A percentile compares a stretch with the other conserved stretches of the same genome.
Evolutionary conservation across 108 stramenopile species (phyloP).

Genomic region (Craspedostauros australis): DNA sequence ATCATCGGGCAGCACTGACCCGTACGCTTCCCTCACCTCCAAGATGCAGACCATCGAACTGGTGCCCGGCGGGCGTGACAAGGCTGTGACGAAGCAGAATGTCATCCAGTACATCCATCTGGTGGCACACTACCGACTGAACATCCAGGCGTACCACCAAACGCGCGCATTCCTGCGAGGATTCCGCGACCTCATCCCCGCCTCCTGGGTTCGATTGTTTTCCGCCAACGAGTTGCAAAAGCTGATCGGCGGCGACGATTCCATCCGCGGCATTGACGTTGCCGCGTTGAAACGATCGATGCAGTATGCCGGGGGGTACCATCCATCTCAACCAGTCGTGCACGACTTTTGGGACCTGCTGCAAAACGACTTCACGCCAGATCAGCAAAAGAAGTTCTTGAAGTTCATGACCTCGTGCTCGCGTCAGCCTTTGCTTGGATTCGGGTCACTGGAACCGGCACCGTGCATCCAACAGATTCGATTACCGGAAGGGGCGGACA

Average conservation of each 20-base stretch:
- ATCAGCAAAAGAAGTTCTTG: conserved; percentile 87
- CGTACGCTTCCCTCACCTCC: no score
- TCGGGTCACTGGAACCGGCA: conserved; percentile 76
- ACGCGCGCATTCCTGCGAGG: conserved; percentile 91
- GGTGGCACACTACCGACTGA: conserved; percentile 89
- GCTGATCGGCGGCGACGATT: conserved; percentile 92
- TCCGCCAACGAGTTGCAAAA: conserved; percentile 92
- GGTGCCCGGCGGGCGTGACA: conserved; percentile 69
- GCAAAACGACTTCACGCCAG: conserved; percentile 66
- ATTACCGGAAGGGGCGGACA: conserved; percentile 44
- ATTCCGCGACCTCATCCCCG: conserved; percentile 93
- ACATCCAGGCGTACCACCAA: conserved; percentile 72
- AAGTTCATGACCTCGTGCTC: conserved; percentile 95
- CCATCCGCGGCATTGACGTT: conserved; percentile 86
- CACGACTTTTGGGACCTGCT: conserved; percentile 82
- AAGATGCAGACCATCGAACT: conserved; percentile 50
- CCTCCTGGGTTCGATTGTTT: conserved; percentile 92
- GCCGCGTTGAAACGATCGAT: conserved; percentile 66
- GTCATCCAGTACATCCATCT: conserved; percentile 89
- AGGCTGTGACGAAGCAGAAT: conserved; percentile 84
- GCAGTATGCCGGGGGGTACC: conserved; percentile 91
- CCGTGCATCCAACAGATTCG: conserved; percentile 92
- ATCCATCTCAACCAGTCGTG: conserved; percentile 89
- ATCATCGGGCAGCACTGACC: no score
- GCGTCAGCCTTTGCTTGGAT: conserved; percentile 94